Conservation (phyloP, 345 rosid genomes). For the Eucalyptus erythrocorys region DNA sequence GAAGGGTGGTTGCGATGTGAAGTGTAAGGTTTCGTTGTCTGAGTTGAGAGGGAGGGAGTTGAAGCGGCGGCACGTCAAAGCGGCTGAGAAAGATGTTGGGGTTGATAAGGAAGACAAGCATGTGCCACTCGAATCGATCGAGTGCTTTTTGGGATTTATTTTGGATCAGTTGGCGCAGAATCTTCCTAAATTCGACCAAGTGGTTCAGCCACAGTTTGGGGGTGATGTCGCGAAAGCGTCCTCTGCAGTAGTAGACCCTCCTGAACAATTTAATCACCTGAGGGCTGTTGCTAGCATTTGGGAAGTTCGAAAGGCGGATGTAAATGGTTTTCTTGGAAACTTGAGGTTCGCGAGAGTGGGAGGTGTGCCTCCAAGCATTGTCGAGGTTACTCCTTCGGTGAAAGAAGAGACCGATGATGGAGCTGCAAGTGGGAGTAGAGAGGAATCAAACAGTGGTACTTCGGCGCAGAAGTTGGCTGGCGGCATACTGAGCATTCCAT, state of each 20-base stretch:
- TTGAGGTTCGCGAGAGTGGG: conserved; percentile 88
- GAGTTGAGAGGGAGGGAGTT: conserved; percentile 12
- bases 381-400: conserved; percentile 52
- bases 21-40: conserved; percentile 8
- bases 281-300: conserved; percentile 43
- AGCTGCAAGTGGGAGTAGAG: conserved; percentile 25
- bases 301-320: conserved; percentile 70
- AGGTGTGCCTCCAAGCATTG: conserved; percentile 68
- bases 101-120: conserved; percentile 23
- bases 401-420: conserved; percentile 48
- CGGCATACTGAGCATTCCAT: conserved; percentile 74
- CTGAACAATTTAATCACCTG: conserved; percentile 31
- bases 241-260: background rate
- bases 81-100: background rate
- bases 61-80: conserved; percentile 1
- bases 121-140: conserved; percentile 35
- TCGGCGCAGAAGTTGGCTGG: conserved; percentile 59
- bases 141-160: conserved; percentile 40
- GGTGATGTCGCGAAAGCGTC: conserved; percentile 8
- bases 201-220: conserved; percentile 25
- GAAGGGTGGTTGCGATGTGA: conserved; percentile 6
- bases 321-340: conserved; percentile 77
- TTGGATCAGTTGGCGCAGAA: conserved; percentile 48
- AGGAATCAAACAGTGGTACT: conserved; percentile 38
- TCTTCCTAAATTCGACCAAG: conserved; percentile 58